phyloP scores from a whole-genome alignment of 1,139 yeast species.

The Sugiyamaella grinbergsii region DNA sequence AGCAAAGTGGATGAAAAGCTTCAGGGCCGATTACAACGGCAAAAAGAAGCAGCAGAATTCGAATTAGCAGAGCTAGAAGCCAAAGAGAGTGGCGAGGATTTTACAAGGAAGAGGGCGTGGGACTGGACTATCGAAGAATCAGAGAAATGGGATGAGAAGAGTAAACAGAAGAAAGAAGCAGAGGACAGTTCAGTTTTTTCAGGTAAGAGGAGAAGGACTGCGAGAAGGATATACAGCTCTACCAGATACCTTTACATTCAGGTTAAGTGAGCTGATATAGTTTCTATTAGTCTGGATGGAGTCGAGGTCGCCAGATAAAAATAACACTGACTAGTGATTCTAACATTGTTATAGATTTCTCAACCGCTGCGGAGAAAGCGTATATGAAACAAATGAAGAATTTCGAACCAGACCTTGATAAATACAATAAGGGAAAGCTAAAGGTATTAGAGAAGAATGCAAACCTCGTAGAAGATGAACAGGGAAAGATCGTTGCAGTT shows the following conservation, averaged over 20 bases:
- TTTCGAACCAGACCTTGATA: conserved; percentile 48
- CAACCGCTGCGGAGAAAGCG: conserved; percentile 57
- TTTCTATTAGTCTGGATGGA: background rate
- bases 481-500: conserved; percentile 32
- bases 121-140: conserved; percentile 69
- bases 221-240: background rate
- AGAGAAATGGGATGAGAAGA: conserved; percentile 62
- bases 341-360: conserved; percentile 42
- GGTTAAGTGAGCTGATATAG: too few species aligned
- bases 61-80: conserved; percentile 48
- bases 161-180: conserved; percentile 35
- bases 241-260: too few species aligned
- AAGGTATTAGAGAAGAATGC: conserved; percentile 30
- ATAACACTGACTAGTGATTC: background rate
- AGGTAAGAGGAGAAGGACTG: conserved; percentile 7
- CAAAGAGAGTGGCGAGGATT: conserved; percentile 46
- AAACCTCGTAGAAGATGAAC: conserved; percentile 32
- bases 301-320: background rate
- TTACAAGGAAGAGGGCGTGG: conserved; percentile 52
- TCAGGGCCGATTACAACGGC: conserved; percentile 41
- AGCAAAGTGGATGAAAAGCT: conserved; percentile 41
- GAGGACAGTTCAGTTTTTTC: conserved; percentile 34
- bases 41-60: conserved; percentile 43
- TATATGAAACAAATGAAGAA: conserved; percentile 52
- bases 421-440: conserved; percentile 47